Evolutionary conservation across 352 stramenopile species (phyloP).

Genomic region (Chrysophaeum taylorii): DNA sequence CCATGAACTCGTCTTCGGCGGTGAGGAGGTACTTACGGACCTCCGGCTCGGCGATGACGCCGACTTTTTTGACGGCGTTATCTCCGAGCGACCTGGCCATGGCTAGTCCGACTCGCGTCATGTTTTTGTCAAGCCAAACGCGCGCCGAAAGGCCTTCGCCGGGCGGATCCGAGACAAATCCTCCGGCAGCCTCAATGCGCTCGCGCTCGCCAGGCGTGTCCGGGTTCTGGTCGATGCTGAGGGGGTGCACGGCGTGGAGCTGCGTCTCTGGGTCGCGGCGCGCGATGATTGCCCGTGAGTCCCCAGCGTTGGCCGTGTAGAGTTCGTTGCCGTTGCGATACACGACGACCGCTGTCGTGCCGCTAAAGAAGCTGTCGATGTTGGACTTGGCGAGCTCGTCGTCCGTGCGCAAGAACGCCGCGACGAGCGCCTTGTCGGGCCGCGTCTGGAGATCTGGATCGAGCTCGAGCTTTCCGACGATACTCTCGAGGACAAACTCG

Average conservation of each 20-base stretch:
- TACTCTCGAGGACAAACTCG: not conserved
- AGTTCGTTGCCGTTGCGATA: slow-evolving; percentile 25
- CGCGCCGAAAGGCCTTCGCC: slow-evolving; percentile 27
- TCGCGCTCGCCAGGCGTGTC: slow-evolving; percentile 12
- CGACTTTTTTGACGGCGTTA: slow-evolving; percentile 31
- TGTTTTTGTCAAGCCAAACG: slow-evolving; percentile 31
- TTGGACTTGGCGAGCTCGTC: not conserved
- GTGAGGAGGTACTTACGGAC: slow-evolving; percentile 30
- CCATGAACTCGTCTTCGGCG: not conserved
- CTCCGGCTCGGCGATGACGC: slow-evolving; percentile 29
- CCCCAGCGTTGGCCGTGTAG: slow-evolving; percentile 31
- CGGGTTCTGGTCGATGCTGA: slow-evolving; percentile 23
- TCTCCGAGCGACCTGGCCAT: slow-evolving; percentile 36
- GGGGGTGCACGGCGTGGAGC: slow-evolving; percentile 7
- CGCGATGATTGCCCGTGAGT: slow-evolving; percentile 30
- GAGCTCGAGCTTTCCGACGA: not conserved
- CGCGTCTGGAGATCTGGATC: not conserved
- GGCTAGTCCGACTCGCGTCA: slow-evolving; percentile 34
- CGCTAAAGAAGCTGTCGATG: slow-evolving; percentile 23
- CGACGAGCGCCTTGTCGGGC: not conserved
- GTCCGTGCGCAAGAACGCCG: not conserved
- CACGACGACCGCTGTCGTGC: slow-evolving; percentile 34
- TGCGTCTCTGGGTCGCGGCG: not conserved
- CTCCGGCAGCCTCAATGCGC: slow-evolving; percentile 13
- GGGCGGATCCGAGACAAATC: slow-evolving; percentile 26